Evolutionary conservation across 306 rosid species (phyloP), one percentile per base, ranked within the genome.

Genomic region (Quercus alba): DNA sequence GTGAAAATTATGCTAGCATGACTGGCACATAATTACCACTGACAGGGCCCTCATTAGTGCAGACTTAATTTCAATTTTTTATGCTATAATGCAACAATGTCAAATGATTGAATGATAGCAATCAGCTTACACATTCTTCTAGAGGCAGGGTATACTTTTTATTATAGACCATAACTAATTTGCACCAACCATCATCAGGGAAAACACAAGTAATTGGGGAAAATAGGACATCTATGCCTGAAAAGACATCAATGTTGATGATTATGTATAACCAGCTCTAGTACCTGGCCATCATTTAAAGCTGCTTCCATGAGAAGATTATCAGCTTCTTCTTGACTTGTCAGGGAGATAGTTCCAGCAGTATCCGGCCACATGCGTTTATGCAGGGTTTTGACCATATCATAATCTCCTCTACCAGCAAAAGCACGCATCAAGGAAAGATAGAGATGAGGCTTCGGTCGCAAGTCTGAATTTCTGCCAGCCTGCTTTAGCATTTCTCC

Each of bases 271-370:
- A 49, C 15, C 25, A 72, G 59, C 33, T 51, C 25, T 54, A 58
- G 56, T 84, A 93, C 98, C 97, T 88, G 92, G 61, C 91, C 90
- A 72, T 81, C 84, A 78, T 90, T 88, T 71, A 93, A 80, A 57
- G 91, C 93, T 54, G 97, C 94, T 86, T 91, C 98, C 97, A 91
- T 91, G 63, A 91, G 90, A 86, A 93, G 98, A 87, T 91, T 91
- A 87, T 90, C 92, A 15, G 98, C 91, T 88, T 91, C 98, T 84
- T 87, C 91, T 75, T 86, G 94, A 76, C 80, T 81, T 61, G 46
- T 66, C 30, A 80, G 85, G 73, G 78, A 79, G 83, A 93, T 87
- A 44, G 86, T 89, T 84, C 98, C 98, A 51, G 92, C 73, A 54
- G 97, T 83, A 84, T 90, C 93, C 35, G 84, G 80, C 93, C 92